phyloP scores from a whole-genome alignment of 139 green algal genomes.

The Zygnema circumcarinatum region DNA sequence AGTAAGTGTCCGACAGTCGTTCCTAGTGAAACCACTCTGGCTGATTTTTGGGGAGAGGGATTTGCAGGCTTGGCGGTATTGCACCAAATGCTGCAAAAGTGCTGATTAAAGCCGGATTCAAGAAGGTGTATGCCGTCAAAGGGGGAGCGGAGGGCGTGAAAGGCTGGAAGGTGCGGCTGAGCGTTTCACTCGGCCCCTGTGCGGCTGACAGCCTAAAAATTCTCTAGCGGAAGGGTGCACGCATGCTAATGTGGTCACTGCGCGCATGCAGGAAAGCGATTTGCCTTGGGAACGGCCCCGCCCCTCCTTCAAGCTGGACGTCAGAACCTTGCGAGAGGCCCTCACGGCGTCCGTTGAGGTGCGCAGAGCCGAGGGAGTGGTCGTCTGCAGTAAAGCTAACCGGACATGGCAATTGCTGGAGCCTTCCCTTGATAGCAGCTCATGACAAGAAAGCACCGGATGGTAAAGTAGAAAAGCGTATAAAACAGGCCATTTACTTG shows the following conservation, averaged over 20 bases:
- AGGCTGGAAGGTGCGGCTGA: slow-evolving; percentile 21
- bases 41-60: background rate
- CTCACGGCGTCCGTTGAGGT: background rate
- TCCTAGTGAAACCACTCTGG: too few species aligned
- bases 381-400: background rate
- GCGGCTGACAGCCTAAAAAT: background rate
- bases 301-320: slow-evolving; percentile 20
- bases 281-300: slow-evolving; percentile 4
- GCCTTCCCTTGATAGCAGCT: background rate
- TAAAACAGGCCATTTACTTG: too few species aligned
- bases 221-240: background rate
- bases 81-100: slow-evolving; percentile 10
- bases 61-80: slow-evolving; percentile 9
- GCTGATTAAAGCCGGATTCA: slow-evolving; percentile 11
- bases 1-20: too few species aligned
- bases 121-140: slow-evolving; percentile 29
- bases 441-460: background rate
- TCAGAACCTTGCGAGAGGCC: slow-evolving; percentile 5
- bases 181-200: background rate
- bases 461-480: too few species aligned
- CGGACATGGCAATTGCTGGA: background rate
- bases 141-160: slow-evolving; percentile 6
- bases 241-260: too few species aligned
- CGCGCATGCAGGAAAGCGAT: slow-evolving; percentile 1
- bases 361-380: background rate